Percentiles rank a stretch among this genome's conserved stretches.
phyloP scores from a whole-genome alignment of 345 rosid genomes.

The Gynandropsis gynandra region DNA sequence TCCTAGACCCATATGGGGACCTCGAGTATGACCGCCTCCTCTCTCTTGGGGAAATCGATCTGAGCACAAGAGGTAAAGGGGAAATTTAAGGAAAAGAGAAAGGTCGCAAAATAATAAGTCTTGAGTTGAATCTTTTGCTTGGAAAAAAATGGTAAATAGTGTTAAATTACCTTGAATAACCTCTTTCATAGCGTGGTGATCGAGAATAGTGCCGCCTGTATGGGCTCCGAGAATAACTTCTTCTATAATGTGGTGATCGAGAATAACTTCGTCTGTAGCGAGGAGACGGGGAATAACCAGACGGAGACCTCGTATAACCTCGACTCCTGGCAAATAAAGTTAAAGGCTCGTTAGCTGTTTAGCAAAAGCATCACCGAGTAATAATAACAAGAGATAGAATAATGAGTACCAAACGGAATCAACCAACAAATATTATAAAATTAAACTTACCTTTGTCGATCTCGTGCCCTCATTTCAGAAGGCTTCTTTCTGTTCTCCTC shows the following conservation, averaged over 20 bases:
- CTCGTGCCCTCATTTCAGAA: slow-evolving; percentile 81
- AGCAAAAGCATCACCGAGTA: not conserved
- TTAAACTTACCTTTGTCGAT: slow-evolving; percentile 38
- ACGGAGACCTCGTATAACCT: slow-evolving; percentile 45
- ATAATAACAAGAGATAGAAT: not conserved
- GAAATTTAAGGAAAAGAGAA: not conserved
- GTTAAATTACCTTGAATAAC: not conserved
- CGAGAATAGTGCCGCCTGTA: slow-evolving; percentile 34
- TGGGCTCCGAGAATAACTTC: slow-evolving; percentile 37
- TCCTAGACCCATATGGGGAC: slow-evolving; percentile 45
- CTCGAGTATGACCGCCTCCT: slow-evolving; percentile 43
- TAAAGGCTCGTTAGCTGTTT: not conserved
- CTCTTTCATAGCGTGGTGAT: slow-evolving; percentile 23
- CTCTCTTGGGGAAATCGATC: slow-evolving; percentile 60
- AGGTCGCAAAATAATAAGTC: not conserved
- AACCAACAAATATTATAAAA: not conserved
- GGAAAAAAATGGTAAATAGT: not conserved
- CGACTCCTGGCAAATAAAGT: slow-evolving; percentile 29
- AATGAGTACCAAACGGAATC: not conserved
- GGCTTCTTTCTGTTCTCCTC: slow-evolving; percentile 93
- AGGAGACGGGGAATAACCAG: slow-evolving; percentile 48
- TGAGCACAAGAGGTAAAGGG: slow-evolving; percentile 8
- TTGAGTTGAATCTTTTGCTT: not conserved
- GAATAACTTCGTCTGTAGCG: slow-evolving; percentile 35
- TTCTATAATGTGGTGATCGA: slow-evolving; percentile 35